Conservation (phyloP, 2,329 filamentous ascomycete genomes). For the Magnaporthiopsis incrustans region DNA sequence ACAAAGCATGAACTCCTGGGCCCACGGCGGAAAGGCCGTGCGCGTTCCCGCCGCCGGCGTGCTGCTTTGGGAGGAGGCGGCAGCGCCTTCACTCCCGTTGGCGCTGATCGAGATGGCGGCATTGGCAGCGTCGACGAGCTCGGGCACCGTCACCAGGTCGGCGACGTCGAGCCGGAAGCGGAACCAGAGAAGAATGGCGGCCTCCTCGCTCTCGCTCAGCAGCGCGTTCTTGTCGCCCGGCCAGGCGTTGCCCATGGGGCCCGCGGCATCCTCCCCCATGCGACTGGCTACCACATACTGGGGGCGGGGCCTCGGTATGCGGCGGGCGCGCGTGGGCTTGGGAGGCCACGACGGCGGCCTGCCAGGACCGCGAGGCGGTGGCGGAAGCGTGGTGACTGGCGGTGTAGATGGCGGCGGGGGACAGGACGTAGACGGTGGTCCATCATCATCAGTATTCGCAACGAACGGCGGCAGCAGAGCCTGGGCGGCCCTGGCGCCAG, state of each 20-base stretch:
- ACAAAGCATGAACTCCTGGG: conserved; percentile 1
- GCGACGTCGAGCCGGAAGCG: conserved; percentile 4
- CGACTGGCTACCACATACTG: background rate
- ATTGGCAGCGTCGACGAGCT: conserved; percentile 5
- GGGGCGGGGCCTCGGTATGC: background rate
- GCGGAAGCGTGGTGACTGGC: too few relatives aligned
- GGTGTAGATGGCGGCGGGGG: background rate
- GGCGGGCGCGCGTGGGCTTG: background rate
- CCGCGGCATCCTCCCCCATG: background rate
- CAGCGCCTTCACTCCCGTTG: background rate
- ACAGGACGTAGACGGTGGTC: background rate
- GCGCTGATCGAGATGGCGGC: conserved; percentile 1
- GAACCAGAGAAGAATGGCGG: background rate
- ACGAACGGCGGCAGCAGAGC: background rate
- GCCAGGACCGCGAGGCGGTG: too few relatives aligned
- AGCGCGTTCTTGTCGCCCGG: background rate
- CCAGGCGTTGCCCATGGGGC: too few relatives aligned
- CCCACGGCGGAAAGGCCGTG: background rate
- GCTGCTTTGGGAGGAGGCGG: background rate
- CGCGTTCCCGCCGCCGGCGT: background rate
- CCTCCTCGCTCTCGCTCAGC: conserved; percentile 3
- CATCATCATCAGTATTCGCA: too few relatives aligned
- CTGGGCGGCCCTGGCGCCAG: background rate
- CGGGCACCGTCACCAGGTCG: background rate
- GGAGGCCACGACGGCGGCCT: background rate